phyloP scores from a whole-genome alignment of 768 basidiomycete species.

The Boletus insuetus region DNA sequence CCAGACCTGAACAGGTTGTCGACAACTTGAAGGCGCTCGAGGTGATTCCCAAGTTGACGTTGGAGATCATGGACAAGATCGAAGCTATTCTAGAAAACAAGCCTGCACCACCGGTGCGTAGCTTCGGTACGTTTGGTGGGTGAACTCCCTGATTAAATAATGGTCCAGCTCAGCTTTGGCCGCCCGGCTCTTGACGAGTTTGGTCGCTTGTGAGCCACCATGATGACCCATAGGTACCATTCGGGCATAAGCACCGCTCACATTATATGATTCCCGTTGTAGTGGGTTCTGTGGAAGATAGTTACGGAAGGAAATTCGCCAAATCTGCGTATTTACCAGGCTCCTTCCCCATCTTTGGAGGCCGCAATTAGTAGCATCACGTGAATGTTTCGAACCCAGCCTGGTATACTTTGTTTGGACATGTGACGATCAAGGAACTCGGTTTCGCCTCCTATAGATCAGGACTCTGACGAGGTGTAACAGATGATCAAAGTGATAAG shows the following conservation, averaged over 20 bases:
- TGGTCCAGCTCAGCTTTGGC: conserved; percentile 20
- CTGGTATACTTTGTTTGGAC: too few relatives aligned
- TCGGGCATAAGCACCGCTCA: not conserved
- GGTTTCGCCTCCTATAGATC: too few relatives aligned
- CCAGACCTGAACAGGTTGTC: conserved; percentile 45
- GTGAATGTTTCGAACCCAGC: too few relatives aligned
- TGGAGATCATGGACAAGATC: conserved; percentile 48
- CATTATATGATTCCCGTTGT: not conserved
- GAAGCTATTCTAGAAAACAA: conserved; percentile 50
- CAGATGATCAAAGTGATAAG: too few relatives aligned
- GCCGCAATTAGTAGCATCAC: too few relatives aligned
- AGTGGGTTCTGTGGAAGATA: too few relatives aligned
- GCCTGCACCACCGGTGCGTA: conserved; percentile 16
- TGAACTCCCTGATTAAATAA: conserved; percentile 17
- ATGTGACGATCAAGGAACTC: too few relatives aligned
- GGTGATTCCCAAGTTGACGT: conserved; percentile 51
- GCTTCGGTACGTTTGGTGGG: conserved; percentile 48
- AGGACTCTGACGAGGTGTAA: too few relatives aligned
- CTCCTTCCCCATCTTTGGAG: too few relatives aligned
- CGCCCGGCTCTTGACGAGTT: conserved; percentile 29
- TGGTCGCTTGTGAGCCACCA: conserved; percentile 17
- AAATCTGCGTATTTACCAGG: too few relatives aligned
- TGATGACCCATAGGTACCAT: too few relatives aligned
- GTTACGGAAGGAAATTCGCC: too few relatives aligned
- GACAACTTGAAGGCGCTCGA: conserved; percentile 54